A percentile compares a stretch with the other conserved stretches of the same genome.
These are phyloP conservation scores for Asterophora lycoperdoides DNA, from an alignment of 768 basidiomycete species.

Conservation along the genomic window DNA sequence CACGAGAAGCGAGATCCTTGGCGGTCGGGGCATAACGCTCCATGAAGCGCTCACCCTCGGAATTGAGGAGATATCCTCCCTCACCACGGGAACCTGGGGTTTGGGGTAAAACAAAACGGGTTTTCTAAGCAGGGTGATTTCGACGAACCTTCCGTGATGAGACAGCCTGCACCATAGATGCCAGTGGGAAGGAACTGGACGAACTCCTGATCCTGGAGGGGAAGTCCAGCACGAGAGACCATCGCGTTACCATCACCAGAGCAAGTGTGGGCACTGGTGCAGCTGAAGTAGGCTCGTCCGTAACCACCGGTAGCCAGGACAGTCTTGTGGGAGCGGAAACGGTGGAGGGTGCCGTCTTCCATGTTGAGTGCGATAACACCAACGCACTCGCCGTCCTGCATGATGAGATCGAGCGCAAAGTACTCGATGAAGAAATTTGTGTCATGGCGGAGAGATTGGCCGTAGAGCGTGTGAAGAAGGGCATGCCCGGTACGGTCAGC, in stretches of 20 bases:
- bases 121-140: background rate
- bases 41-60: constrained; percentile 99
- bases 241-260: constrained; percentile 99
- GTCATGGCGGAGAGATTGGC: constrained; percentile 97
- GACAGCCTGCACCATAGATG: constrained; percentile 98
- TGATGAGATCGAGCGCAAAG: constrained; percentile 98
- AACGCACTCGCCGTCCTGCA: constrained; percentile 98
- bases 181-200: constrained; percentile 99
- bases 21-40: constrained; percentile 99
- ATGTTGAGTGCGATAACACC: constrained; percentile 99
- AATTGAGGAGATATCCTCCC: constrained; percentile 97
- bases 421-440: constrained; percentile 99
- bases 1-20: constrained; percentile 98
- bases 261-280: constrained; percentile 98
- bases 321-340: constrained; percentile 98
- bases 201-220: constrained; percentile 95
- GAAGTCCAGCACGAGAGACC: constrained; percentile 94
- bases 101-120: background rate
- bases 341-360: constrained; percentile 98
- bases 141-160: constrained; percentile 89
- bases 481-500: constrained; percentile 99
- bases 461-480: constrained; percentile 96
- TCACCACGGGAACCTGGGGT: constrained; percentile 90
- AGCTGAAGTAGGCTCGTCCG: constrained; percentile 96
- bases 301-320: constrained; percentile 98